Evolutionary conservation across 148 eudicot genomes (phyloP).

Genomic region (Dysphania ambrosioides): DNA sequence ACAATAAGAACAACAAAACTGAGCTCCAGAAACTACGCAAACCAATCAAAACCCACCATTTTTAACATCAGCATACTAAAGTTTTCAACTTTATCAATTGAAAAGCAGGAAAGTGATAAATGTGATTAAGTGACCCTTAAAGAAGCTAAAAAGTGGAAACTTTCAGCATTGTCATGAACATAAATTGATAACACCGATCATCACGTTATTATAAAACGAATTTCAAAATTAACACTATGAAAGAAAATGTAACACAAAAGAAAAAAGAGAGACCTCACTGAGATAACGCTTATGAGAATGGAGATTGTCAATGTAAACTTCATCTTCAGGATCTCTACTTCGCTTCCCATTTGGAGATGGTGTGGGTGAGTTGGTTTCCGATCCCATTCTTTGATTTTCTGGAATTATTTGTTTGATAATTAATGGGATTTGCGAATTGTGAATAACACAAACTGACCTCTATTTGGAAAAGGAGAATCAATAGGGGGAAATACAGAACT

Average conservation of each 20-base stretch:
- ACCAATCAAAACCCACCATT: not conserved
- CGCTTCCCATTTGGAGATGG: conserved; percentile 64
- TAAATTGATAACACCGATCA: not conserved
- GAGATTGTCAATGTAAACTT: conserved; percentile 87
- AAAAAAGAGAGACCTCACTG: conserved; percentile 52
- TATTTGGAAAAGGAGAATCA: no score
- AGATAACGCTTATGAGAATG: conserved; percentile 94
- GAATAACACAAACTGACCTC: no score
- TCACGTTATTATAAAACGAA: not conserved
- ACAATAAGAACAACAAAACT: conserved; percentile 7
- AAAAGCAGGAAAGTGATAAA: not conserved
- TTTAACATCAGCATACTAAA: not conserved
- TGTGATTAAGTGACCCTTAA: no score
- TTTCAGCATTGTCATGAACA: no score
- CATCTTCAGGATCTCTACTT: conserved; percentile 92
- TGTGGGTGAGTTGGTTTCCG: conserved; percentile 50
- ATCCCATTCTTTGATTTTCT: conserved; percentile 42
- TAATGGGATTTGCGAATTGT: no score
- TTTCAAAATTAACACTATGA: no score
- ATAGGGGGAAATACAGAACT: no score
- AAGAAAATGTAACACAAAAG: not conserved
- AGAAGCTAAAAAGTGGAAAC: no score
- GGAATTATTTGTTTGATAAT: no score
- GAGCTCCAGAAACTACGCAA: not conserved
- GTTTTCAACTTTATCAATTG: not conserved